Conservation (phyloP, 2,329 filamentous ascomycete species). For the Pseudogymnoascus sp. region DNA sequence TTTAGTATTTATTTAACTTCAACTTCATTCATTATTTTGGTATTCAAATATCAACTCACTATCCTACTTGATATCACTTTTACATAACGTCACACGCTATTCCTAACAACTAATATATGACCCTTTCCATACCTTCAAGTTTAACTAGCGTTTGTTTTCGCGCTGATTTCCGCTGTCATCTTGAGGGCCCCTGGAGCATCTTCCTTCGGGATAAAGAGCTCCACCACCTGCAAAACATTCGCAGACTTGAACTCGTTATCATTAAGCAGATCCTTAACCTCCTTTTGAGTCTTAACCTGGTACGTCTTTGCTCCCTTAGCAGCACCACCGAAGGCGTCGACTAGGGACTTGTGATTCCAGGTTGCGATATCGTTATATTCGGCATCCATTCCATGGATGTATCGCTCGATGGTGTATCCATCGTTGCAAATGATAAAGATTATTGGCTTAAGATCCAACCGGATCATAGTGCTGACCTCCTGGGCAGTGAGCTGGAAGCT, state of each 20-base stretch:
- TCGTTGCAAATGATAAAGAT: constrained; percentile 85
- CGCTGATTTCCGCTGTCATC: constrained; percentile 63
- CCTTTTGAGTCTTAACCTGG: constrained; percentile 60
- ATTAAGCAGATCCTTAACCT: constrained; percentile 58
- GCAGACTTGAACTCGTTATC: constrained; percentile 56
- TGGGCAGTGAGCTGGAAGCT: constrained; percentile 80
- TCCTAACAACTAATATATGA: background rate
- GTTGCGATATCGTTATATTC: constrained; percentile 71
- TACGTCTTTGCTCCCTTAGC: constrained; percentile 54
- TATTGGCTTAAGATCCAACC: constrained; percentile 65
- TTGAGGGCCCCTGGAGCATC: constrained; percentile 68
- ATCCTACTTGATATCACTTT: background rate
- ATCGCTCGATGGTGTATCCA: constrained; percentile 83
- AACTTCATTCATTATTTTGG: background rate
- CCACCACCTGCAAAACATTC: constrained; percentile 60
- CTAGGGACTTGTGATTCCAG: constrained; percentile 67
- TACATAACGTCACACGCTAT: background rate
- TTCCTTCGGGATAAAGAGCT: constrained; percentile 71
- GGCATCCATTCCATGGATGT: constrained; percentile 76
- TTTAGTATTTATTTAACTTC: background rate
- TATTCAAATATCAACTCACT: background rate
- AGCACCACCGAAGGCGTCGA: constrained; percentile 59
- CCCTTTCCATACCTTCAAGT: constrained; percentile 9
- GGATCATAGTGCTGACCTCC: constrained; percentile 77
- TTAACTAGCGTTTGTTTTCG: constrained; percentile 54